Evolutionary conservation across 208 protist genomes (phyloP).

Genomic region (Acanthamoeba castellanii): DNA sequence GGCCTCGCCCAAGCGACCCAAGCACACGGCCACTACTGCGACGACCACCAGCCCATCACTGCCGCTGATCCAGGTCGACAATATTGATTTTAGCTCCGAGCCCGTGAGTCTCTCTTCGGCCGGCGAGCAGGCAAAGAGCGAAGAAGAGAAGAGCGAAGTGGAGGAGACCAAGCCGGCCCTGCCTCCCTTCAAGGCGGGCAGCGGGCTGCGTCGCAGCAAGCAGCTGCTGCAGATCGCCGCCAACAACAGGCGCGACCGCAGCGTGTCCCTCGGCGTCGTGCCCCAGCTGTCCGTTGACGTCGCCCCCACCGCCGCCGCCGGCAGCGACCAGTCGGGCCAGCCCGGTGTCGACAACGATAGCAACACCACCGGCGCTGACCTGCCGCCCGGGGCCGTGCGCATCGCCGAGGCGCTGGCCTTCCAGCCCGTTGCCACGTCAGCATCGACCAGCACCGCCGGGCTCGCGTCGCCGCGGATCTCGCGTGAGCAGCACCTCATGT

Average conservation of each 20-base stretch:
- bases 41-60: neutral
- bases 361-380: neutral
- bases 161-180: neutral
- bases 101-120: too few relatives aligned
- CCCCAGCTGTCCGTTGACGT: neutral
- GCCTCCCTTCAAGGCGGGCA: neutral
- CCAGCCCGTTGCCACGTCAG: neutral
- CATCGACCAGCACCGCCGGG: neutral
- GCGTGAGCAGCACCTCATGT: neutral
- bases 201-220: neutral
- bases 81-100: neutral
- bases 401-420: neutral
- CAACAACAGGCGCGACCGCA: neutral
- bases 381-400: neutral
- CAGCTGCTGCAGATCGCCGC: neutral
- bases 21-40: too few relatives aligned
- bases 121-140: neutral
- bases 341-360: neutral
- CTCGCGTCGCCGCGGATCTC: neutral
- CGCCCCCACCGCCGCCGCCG: neutral
- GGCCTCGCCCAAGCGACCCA: too few relatives aligned
- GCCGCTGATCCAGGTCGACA: neutral
- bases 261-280: constrained; percentile 3
- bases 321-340: neutral
- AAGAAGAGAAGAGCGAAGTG: neutral